These are phyloP conservation scores for Penicillium italicum DNA, from an alignment of 2,329 filamentous ascomycete species.

Conservation along the genomic window DNA sequence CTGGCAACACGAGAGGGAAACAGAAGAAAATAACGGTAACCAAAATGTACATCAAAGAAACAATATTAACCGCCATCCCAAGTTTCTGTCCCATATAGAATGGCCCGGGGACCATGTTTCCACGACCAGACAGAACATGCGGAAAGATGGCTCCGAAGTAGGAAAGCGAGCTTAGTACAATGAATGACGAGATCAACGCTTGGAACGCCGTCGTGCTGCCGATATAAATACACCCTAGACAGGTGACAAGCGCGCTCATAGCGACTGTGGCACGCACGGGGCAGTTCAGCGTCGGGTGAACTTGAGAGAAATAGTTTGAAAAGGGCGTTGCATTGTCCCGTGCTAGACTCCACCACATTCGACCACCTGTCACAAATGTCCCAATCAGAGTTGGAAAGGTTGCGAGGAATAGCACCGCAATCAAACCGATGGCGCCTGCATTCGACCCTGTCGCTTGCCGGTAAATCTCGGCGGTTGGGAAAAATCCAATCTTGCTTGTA, in stretches of 20 bases:
- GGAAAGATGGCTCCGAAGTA: constrained; percentile 64
- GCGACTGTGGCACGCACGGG: constrained; percentile 56
- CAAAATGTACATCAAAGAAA: constrained; percentile 57
- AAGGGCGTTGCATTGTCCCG: constrained; percentile 58
- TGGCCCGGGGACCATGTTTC: constrained; percentile 52
- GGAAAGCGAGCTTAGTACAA: constrained; percentile 53
- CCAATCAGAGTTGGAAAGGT: constrained; percentile 53
- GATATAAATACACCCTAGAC: constrained; percentile 63
- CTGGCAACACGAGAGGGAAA: constrained; percentile 52
- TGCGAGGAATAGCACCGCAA: constrained; percentile 54
- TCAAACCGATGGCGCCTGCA: constrained; percentile 51
- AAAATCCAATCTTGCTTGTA: constrained; percentile 43
- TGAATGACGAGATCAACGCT: constrained; percentile 61
- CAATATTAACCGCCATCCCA: constrained; percentile 51
- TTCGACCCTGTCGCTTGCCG: constrained; percentile 54
- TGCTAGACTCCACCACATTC: constrained; percentile 60
- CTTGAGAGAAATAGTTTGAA: constrained; percentile 44
- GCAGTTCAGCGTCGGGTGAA: constrained; percentile 48
- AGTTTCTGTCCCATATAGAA: constrained; percentile 53
- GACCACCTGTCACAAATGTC: constrained; percentile 54
- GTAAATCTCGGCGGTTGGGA: constrained; percentile 66
- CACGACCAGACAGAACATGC: constrained; percentile 48
- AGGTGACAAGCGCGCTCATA: constrained; percentile 50
- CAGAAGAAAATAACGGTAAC: constrained; percentile 63
- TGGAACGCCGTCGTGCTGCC: constrained; percentile 65